Evolutionary conservation across 2,329 filamentous ascomycete species (phyloP).

Genomic region (Ophiocordyceps camponoti-saundersi): DNA sequence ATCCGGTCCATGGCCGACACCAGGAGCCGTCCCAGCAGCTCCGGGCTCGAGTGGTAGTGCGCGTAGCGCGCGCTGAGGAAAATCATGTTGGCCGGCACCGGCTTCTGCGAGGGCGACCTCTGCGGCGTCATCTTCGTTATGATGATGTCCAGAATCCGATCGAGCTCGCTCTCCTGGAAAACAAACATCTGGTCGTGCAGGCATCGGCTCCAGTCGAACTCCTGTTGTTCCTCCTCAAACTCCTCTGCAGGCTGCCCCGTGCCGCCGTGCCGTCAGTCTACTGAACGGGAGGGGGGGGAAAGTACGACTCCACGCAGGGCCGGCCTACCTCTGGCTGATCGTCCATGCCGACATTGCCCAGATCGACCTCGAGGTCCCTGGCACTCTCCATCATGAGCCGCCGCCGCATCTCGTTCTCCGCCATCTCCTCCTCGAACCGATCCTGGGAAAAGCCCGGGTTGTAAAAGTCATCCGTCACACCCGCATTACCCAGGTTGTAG

Average conservation of each 20-base stretch:
- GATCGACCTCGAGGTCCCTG: conserved; percentile 85
- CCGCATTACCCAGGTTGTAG: conserved; percentile 70
- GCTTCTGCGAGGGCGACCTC: conserved; percentile 89
- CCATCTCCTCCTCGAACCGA: conserved; percentile 91
- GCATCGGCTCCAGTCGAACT: conserved; percentile 91
- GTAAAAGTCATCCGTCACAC: conserved; percentile 81
- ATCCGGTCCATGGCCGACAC: conserved; percentile 87
- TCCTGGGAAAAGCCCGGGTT: conserved; percentile 83
- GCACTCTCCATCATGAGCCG: conserved; percentile 99
- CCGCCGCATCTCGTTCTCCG: conserved; percentile 85
- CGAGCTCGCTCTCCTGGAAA: conserved; percentile 87
- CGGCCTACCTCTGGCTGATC: conserved; percentile 71
- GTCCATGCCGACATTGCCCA: conserved; percentile 90
- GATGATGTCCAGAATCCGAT: conserved; percentile 82
- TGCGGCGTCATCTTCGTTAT: conserved; percentile 98
- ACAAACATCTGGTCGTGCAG: conserved; percentile 99
- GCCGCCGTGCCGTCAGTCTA: neutral
- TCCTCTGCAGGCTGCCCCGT: conserved; percentile 51
- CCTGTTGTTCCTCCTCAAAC: conserved; percentile 73
- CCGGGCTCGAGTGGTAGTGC: conserved; percentile 82
- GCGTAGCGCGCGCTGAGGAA: conserved; percentile 93
- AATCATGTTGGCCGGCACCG: conserved; percentile 90
- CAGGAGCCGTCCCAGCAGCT: conserved; percentile 67
- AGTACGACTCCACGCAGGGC: neutral
- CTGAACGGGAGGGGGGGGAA: neutral